These are phyloP conservation scores for Amborella trichopoda DNA, from an alignment of 164 flowering plant species.

Conservation along the genomic window DNA sequence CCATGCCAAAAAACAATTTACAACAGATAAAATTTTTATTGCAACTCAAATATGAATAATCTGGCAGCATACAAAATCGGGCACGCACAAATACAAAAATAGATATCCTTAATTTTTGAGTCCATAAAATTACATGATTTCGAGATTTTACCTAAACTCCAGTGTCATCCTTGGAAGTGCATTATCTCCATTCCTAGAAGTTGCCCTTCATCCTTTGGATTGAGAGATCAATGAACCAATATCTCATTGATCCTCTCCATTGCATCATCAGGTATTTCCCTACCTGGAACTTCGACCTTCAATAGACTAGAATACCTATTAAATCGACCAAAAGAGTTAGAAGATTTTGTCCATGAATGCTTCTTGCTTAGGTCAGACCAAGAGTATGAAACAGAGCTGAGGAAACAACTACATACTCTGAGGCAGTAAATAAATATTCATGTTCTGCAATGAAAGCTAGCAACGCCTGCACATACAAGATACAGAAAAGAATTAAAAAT, in stretches of 20 bases:
- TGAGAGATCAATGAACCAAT: constrained; percentile 24
- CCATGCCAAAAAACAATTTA: too few relatives aligned
- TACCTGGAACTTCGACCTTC: constrained; percentile 86
- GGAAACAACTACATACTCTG: constrained; percentile 51
- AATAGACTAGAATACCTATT: constrained; percentile 75
- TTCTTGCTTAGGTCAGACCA: not conserved
- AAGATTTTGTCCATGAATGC: not conserved
- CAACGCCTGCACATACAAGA: constrained; percentile 50
- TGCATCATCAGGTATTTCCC: constrained; percentile 82
- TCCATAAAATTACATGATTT: too few relatives aligned
- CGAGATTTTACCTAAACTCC: too few relatives aligned
- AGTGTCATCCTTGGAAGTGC: too few relatives aligned
- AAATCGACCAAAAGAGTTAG: constrained; percentile 3
- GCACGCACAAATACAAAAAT: too few relatives aligned
- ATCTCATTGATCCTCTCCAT: constrained; percentile 54
- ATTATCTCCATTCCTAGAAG: too few relatives aligned
- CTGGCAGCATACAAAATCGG: too few relatives aligned
- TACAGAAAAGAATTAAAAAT: not conserved
- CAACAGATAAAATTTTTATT: too few relatives aligned
- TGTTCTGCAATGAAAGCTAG: constrained; percentile 90
- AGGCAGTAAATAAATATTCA: constrained; percentile 47
- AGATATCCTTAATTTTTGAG: too few relatives aligned
- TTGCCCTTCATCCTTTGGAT: too few relatives aligned
- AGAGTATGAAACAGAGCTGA: not conserved
- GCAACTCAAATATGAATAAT: too few relatives aligned